phyloP scores from a whole-genome alignment of 1,284 basidiomycete genomes.

The Binderoboletus segoi region DNA sequence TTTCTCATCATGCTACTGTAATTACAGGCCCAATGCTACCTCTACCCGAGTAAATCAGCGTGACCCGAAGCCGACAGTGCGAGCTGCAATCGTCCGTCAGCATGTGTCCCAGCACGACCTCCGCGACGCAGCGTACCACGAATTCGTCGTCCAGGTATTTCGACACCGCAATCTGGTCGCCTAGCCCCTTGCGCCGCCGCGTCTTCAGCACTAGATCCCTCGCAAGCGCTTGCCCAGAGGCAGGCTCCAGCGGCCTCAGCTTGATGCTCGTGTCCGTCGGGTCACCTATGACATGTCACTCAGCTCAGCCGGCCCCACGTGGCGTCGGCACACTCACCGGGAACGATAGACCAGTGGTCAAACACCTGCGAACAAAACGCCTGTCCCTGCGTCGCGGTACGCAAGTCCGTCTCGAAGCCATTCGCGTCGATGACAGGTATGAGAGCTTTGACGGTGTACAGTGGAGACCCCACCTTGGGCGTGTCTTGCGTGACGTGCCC shows the following conservation, averaged over 20 bases:
- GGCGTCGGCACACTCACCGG: conserved; percentile 56
- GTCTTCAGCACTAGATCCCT: conserved; percentile 96
- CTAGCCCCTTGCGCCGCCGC: conserved; percentile 91
- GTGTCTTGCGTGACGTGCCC: conserved; percentile 98
- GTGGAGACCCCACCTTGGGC: conserved; percentile 94
- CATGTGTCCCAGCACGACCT: not conserved
- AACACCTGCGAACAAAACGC: conserved; percentile 97
- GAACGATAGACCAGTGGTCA: conserved; percentile 98
- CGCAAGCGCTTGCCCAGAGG: conserved; percentile 90
- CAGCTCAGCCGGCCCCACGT: conserved; percentile 5
- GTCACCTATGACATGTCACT: conserved; percentile 62
- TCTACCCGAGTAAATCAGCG: conserved; percentile 79
- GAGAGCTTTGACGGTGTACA: conserved; percentile 97
- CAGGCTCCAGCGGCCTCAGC: conserved; percentile 94
- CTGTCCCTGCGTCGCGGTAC: conserved; percentile 97
- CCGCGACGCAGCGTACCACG: conserved; percentile 60
- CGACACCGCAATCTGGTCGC: conserved; percentile 91
- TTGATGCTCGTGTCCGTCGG: conserved; percentile 96
- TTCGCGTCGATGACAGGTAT: conserved; percentile 99
- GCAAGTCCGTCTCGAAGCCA: conserved; percentile 97
- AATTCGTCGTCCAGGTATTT: conserved; percentile 96
- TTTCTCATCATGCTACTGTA: too few species aligned
- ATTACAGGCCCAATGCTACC: conserved; percentile 1
- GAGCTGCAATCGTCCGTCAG: conserved; percentile 49
- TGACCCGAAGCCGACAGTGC: conserved; percentile 90